Conservation (phyloP, 441 rosid species). For the Aleurites moluccanus region DNA sequence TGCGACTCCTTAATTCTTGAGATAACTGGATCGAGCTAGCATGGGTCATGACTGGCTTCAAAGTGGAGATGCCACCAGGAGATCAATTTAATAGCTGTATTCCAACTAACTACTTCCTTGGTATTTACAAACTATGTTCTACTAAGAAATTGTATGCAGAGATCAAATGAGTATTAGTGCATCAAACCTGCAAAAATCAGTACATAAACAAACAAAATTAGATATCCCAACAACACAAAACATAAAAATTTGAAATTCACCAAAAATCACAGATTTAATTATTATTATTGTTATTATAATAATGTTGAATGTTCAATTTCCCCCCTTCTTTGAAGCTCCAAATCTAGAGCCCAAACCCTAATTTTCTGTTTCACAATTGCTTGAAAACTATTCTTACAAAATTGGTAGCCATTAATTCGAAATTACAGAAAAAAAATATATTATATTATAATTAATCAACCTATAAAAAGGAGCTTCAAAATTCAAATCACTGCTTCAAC, state of each 20-base stretch:
- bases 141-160: background rate
- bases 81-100: constrained; percentile 19
- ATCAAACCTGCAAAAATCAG: constrained; percentile 11
- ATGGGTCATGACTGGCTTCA: constrained; percentile 45
- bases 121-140: background rate
- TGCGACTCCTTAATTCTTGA: constrained; percentile 47
- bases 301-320: background rate
- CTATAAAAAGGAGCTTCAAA: background rate
- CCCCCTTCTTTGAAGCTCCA: background rate
- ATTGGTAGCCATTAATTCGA: background rate
- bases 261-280: background rate
- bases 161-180: constrained; percentile 11
- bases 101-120: constrained; percentile 16
- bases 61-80: constrained; percentile 25
- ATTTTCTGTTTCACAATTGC: background rate
- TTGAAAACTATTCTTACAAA: background rate
- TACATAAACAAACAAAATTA: background rate
- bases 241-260: background rate
- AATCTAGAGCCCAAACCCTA: constrained; percentile 7
- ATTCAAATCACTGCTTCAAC: background rate
- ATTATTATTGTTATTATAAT: background rate
- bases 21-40: constrained; percentile 52
- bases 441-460: background rate
- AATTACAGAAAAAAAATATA: background rate
- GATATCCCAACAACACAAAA: background rate